These are phyloP conservation scores for Leccinum variicolor DNA, from an alignment of 768 basidiomycete genomes.

Conservation along the genomic window DNA sequence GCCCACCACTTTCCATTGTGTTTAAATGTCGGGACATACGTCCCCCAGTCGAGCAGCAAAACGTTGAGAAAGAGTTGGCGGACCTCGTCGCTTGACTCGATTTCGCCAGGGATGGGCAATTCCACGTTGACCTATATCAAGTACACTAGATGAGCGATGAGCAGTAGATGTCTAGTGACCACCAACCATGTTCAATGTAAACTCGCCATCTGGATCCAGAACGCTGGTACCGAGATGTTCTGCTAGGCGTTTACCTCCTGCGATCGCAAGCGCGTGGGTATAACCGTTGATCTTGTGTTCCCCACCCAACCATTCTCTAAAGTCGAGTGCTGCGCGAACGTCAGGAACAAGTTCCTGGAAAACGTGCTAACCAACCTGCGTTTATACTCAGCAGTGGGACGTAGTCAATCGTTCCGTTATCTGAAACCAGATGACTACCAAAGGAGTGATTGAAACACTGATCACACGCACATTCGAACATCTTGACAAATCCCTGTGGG, in stretches of 20 bases:
- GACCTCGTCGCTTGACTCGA: conserved; percentile 21
- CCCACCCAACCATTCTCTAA: conserved; percentile 72
- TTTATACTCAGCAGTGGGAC: conserved; percentile 51
- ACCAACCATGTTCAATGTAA: conserved; percentile 69
- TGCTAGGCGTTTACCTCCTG: conserved; percentile 61
- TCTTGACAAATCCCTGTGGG: conserved; percentile 41
- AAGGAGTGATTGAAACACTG: background rate
- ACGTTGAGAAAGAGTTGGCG: conserved; percentile 12
- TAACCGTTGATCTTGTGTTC: conserved; percentile 70
- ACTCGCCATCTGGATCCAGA: conserved; percentile 56
- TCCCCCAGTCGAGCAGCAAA: conserved; percentile 23
- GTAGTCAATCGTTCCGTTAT: conserved; percentile 63
- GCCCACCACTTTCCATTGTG: conserved; percentile 34
- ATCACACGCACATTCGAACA: conserved; percentile 40
- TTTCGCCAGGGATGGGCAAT: conserved; percentile 32
- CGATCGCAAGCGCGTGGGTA: conserved; percentile 63
- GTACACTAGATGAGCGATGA: background rate
- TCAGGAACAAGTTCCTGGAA: conserved; percentile 3
- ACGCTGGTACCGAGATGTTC: conserved; percentile 57
- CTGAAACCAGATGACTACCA: conserved; percentile 30
- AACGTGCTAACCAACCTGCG: conserved; percentile 37
- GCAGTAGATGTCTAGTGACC: too few species aligned
- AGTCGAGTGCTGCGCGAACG: conserved; percentile 54
- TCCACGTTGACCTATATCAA: conserved; percentile 36
- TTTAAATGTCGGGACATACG: conserved; percentile 7